phyloP scores from a whole-genome alignment of 306 rosid species.

The Gillenia trifoliata region DNA sequence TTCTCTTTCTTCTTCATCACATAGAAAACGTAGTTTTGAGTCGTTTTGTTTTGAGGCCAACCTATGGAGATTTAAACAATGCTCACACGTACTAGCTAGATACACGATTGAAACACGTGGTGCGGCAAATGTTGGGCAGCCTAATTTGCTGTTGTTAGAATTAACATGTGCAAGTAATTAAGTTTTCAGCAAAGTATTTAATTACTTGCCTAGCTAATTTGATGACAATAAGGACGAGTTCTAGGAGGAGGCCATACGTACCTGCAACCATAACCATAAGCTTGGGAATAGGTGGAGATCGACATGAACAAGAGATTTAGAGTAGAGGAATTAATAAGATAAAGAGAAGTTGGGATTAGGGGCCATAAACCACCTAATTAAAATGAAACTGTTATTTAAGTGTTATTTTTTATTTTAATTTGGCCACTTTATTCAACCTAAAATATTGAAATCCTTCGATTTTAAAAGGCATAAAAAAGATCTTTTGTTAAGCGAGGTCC shows the following conservation, averaged over 20 bases:
- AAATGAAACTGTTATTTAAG: too few relatives aligned
- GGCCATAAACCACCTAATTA: too few relatives aligned
- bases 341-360: too few relatives aligned
- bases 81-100: background rate
- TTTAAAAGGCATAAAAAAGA: too few relatives aligned
- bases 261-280: too few relatives aligned
- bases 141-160: background rate
- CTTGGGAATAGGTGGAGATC: too few relatives aligned
- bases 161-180: background rate
- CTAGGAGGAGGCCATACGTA: too few relatives aligned
- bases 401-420: too few relatives aligned
- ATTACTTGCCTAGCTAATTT: background rate
- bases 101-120: background rate
- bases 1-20: slow-evolving; percentile 11
- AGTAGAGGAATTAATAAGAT: background rate
- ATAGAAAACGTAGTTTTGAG: background rate
- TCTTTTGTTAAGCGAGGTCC: too few relatives aligned
- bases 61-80: background rate
- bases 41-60: background rate
- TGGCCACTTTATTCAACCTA: too few relatives aligned
- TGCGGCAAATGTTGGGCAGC: background rate
- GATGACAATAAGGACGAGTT: background rate
- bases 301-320: too few relatives aligned
- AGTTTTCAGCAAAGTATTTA: background rate
- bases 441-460: too few relatives aligned